Percentiles rank a stretch among this genome's conserved stretches.
Conservation (phyloP, 1,284 basidiomycete species). For the Pyrrhoderma lamaoense region DNA sequence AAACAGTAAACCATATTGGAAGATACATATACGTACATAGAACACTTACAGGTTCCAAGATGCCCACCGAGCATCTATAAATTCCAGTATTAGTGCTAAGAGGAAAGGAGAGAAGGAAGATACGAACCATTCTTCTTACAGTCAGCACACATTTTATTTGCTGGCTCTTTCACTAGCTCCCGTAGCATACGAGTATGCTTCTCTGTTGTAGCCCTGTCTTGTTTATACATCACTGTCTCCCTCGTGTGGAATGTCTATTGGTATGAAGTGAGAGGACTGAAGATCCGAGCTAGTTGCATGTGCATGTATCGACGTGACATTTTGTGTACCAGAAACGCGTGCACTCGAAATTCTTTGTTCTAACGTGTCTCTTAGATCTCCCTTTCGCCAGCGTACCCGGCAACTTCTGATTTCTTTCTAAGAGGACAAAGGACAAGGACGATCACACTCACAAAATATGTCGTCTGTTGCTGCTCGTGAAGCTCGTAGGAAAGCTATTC, state of each 20-base stretch:
- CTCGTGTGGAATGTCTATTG: not conserved
- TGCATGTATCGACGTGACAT: not conserved
- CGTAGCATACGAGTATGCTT: conserved; percentile 68
- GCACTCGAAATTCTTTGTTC: not conserved
- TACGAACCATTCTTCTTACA: conserved; percentile 84
- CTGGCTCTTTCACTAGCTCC: conserved; percentile 80
- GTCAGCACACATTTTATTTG: conserved; percentile 92
- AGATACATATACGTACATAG: conserved; percentile 10
- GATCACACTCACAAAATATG: too few species aligned
- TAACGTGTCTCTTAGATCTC: not conserved
- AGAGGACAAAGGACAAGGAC: not conserved
- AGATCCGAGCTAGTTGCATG: not conserved
- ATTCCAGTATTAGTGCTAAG: conserved; percentile 16
- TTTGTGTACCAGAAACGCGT: conserved; percentile 3
- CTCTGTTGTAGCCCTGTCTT: conserved; percentile 82
- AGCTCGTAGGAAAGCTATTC: conserved; percentile 67
- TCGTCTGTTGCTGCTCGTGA: conserved; percentile 49
- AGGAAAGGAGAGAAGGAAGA: not conserved
- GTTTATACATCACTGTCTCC: conserved; percentile 47
- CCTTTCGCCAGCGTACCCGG: not conserved
- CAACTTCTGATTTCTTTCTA: not conserved
- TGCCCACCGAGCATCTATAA: conserved; percentile 91
- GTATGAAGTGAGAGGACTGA: not conserved
- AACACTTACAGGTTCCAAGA: conserved; percentile 86
- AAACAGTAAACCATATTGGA: conserved; percentile 19